Conservation (phyloP, 2,329 filamentous ascomycete species). For the Trichoderma koningii region DNA sequence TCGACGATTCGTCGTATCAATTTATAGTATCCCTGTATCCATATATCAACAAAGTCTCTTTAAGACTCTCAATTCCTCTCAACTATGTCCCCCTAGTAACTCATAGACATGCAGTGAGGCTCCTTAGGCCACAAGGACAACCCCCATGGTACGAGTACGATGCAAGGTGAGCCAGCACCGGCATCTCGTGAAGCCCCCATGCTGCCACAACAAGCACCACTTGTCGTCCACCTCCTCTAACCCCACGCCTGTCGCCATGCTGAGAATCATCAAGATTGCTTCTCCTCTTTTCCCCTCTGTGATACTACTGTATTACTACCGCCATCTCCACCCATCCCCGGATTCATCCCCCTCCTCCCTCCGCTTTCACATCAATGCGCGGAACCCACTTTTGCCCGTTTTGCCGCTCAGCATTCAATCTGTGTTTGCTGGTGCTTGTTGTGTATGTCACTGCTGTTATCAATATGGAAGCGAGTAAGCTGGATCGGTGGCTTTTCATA, state of each 20-base stretch:
- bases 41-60: no score
- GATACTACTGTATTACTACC: no score
- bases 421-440: not conserved
- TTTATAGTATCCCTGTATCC: no score
- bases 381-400: constrained; percentile 21
- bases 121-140: no score
- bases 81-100: no score
- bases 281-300: not conserved
- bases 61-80: no score
- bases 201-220: not conserved
- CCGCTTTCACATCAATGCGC: not conserved
- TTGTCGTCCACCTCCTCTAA: no score
- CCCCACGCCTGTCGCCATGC: no score
- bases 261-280: not conserved
- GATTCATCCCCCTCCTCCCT: not conserved
- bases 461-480: not conserved
- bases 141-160: no score
- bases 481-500: not conserved
- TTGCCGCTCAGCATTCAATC: constrained; percentile 21
- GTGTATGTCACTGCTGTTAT: not conserved
- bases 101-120: no score
- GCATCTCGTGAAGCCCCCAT: not conserved
- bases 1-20: no score
- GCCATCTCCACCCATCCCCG: not conserved
- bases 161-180: no score